Percentiles rank a stretch among this genome's conserved stretches.
phyloP scores from a whole-genome alignment of 805 yeast genomes.

The Ogataea philodendri region DNA sequence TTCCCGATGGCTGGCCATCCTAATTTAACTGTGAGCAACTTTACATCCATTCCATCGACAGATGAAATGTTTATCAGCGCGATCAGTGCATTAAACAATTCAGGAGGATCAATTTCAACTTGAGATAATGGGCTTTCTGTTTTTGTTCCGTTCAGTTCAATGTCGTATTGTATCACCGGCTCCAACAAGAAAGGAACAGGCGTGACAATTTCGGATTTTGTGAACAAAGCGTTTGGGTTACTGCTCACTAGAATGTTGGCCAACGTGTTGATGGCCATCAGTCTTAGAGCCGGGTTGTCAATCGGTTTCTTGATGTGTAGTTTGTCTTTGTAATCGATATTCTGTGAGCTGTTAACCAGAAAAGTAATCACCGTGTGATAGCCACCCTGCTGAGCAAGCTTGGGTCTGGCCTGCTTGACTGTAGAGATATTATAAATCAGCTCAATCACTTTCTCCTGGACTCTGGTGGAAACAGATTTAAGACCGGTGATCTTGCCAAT shows the following conservation, averaged over 20 bases:
- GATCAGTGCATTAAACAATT: slow-evolving; percentile 44
- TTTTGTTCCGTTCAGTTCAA: slow-evolving; percentile 21
- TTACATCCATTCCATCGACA: slow-evolving; percentile 31
- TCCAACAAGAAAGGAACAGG: slow-evolving; percentile 50
- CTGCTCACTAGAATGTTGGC: slow-evolving; percentile 45
- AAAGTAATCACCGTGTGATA: slow-evolving; percentile 39
- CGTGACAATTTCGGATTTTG: slow-evolving; percentile 39
- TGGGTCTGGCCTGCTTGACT: slow-evolving; percentile 30
- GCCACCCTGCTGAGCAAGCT: slow-evolving; percentile 47
- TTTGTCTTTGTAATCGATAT: slow-evolving; percentile 22
- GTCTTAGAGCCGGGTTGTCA: slow-evolving; percentile 25
- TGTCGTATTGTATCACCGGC: slow-evolving; percentile 40
- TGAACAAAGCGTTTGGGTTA: slow-evolving; percentile 42
- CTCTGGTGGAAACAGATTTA: slow-evolving; percentile 29
- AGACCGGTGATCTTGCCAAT: slow-evolving; percentile 31
- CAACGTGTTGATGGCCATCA: slow-evolving; percentile 41
- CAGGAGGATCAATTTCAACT: slow-evolving; percentile 30
- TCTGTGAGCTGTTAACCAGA: slow-evolving; percentile 34
- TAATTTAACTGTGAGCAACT: slow-evolving; percentile 36
- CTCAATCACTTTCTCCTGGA: slow-evolving; percentile 32
- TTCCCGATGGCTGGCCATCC: slow-evolving; percentile 39
- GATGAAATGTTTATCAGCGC: slow-evolving; percentile 54
- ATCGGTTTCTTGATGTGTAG: slow-evolving; percentile 26
- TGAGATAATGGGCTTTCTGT: slow-evolving; percentile 23
- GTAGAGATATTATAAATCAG: slow-evolving; percentile 38